Evolutionary conservation across 805 yeast genomes (phyloP).

Genomic region (Isabelozyma gotoi): DNA sequence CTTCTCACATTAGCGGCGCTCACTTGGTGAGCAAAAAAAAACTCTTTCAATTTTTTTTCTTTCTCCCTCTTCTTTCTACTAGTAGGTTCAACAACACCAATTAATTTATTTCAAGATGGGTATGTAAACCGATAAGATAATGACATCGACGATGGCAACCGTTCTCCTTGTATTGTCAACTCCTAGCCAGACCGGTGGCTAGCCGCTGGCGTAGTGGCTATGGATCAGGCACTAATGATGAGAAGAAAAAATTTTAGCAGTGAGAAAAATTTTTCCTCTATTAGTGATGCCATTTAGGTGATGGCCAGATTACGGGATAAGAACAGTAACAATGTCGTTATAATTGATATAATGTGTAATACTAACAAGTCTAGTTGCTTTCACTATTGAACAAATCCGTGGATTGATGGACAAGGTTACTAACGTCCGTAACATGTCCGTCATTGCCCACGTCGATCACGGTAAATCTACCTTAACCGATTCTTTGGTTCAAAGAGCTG

Average conservation of each 20-base stretch:
- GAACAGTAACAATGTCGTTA: not conserved
- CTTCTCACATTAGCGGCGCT: constrained; percentile 8
- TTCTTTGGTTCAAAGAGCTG: constrained; percentile 98
- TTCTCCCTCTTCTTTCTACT: constrained; percentile 16
- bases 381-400: constrained; percentile 84
- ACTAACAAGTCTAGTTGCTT: constrained; percentile 45
- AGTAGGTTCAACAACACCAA: constrained; percentile 23
- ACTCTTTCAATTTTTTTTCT: constrained; percentile 13
- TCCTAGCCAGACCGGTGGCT: too few relatives aligned
- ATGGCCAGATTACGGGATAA: too few relatives aligned
- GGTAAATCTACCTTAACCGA: constrained; percentile 99
- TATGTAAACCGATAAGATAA: constrained; percentile 21
- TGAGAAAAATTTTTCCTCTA: constrained; percentile 1
- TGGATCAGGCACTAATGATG: not conserved
- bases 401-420: constrained; percentile 99
- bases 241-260: not conserved
- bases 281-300: too few relatives aligned
- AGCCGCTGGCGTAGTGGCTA: too few relatives aligned
- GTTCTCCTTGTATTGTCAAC: too few relatives aligned
- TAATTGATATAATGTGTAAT: constrained; percentile 1
- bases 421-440: constrained; percentile 99
- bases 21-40: not conserved
- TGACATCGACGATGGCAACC: too few relatives aligned
- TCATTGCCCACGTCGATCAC: constrained; percentile 99
- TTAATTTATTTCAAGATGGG: constrained; percentile 32